Conservation (phyloP, 1,284 basidiomycete species). For the Boletus semigastroideus region DNA sequence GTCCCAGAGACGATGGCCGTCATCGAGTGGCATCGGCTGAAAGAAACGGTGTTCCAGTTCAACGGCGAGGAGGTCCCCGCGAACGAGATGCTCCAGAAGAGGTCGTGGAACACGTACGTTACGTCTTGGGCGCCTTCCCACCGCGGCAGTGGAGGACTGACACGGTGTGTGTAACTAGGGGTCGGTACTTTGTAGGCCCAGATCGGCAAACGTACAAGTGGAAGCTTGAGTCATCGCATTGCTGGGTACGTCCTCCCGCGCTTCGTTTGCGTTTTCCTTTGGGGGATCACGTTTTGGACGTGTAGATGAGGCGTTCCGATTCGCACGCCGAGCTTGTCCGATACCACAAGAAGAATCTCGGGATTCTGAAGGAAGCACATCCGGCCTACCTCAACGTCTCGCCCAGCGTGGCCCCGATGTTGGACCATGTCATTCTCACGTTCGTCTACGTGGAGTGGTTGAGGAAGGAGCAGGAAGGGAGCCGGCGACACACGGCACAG, state of each 20-base stretch:
- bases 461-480: slow-evolving; percentile 5
- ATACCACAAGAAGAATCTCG: slow-evolving; percentile 22
- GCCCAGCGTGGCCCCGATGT: slow-evolving; percentile 8
- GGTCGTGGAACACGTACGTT: slow-evolving; percentile 13
- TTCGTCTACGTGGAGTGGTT: slow-evolving; percentile 23
- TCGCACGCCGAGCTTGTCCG: slow-evolving; percentile 16
- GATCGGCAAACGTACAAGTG: slow-evolving; percentile 27
- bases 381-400: slow-evolving; percentile 25
- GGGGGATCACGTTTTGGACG: neutral
- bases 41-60: slow-evolving; percentile 17
- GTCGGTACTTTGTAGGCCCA: slow-evolving; percentile 27
- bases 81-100: slow-evolving; percentile 15
- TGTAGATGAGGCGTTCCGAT: slow-evolving; percentile 17
- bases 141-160: neutral
- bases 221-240: slow-evolving; percentile 25
- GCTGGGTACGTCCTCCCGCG: slow-evolving; percentile 21
- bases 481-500: neutral
- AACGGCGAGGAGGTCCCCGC: slow-evolving; percentile 10
- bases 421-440: slow-evolving; percentile 26
- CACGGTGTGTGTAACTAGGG: slow-evolving; percentile 8
- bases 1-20: slow-evolving; percentile 23
- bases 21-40: slow-evolving; percentile 29
- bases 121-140: neutral
- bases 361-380: slow-evolving; percentile 15
- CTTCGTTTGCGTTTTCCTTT: neutral